phyloP scores from a whole-genome alignment of 129 eudicot genomes.

The Chrysanthemum makinoi region DNA sequence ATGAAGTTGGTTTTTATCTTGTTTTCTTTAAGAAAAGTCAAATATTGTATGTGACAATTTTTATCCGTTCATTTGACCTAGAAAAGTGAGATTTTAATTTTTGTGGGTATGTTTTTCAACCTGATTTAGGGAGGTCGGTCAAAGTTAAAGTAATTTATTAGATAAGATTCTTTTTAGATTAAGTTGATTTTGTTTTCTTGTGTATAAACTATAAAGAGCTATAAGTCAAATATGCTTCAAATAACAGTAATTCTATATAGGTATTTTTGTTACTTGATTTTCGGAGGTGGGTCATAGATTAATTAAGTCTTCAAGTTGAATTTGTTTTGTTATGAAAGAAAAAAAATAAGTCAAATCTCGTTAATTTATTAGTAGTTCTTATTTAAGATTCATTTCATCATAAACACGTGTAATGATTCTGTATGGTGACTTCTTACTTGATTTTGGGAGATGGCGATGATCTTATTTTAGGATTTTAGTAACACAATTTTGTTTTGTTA shows the following conservation, averaged over 20 bases:
- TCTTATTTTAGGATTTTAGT: not conserved
- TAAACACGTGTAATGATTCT: not conserved
- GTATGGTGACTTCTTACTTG: not conserved
- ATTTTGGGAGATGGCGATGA: conserved; percentile 10
- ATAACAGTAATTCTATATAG: not conserved
- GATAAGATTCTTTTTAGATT: not conserved
- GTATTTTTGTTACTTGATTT: not conserved
- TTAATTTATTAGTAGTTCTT: not conserved
- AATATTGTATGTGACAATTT: no score
- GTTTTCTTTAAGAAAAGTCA: no score
- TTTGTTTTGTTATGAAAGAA: conserved; percentile 1
- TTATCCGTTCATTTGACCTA: no score
- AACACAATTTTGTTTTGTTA: conserved; percentile 19
- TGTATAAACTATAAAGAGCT: not conserved
- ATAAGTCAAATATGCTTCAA: not conserved
- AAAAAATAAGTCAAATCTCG: conserved; percentile 7
- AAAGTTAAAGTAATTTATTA: not conserved
- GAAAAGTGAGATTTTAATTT: not conserved
- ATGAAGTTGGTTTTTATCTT: no score
- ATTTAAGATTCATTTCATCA: not conserved
- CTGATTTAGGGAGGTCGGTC: not conserved
- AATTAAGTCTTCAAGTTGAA: not conserved
- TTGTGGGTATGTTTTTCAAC: not conserved
- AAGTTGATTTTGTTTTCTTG: no score
- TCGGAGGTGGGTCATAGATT: not conserved